Conservation (phyloP, 306 rosid species). For the Echinosophora koreensis region DNA sequence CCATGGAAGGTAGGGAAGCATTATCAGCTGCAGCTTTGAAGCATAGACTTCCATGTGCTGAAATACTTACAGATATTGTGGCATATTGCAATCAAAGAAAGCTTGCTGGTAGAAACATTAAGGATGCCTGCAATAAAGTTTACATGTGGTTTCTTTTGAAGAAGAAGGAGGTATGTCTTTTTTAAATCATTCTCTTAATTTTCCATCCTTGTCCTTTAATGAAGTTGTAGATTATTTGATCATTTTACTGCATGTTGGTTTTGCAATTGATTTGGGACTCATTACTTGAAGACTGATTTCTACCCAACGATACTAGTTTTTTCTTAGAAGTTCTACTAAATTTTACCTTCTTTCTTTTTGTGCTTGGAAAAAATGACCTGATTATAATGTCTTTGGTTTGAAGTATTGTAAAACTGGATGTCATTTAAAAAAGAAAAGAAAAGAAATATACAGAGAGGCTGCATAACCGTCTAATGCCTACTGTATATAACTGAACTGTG, state of each 20-base stretch:
- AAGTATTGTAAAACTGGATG: background rate
- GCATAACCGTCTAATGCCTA: background rate
- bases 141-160: constrained; percentile 80
- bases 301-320: background rate
- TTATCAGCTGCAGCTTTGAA: constrained; percentile 75
- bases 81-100: constrained; percentile 80
- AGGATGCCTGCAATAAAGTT: constrained; percentile 85
- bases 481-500: background rate
- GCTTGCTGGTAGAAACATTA: constrained; percentile 74
- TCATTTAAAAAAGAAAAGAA: too few relatives aligned
- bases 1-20: constrained; percentile 68
- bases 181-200: background rate
- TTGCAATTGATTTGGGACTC: background rate
- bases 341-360: background rate
- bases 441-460: background rate
- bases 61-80: constrained; percentile 68
- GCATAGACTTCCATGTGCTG: constrained; percentile 65
- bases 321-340: background rate
- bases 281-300: background rate
- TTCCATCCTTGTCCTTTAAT: background rate
- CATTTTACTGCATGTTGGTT: background rate
- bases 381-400: background rate
- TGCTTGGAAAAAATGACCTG: background rate
- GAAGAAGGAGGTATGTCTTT: constrained; percentile 67
- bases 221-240: background rate